Evolutionary conservation across 768 basidiomycete genomes (phyloP), one percentile per base, ranked within the genome.

Genomic region (Boletus barrowsii): DNA sequence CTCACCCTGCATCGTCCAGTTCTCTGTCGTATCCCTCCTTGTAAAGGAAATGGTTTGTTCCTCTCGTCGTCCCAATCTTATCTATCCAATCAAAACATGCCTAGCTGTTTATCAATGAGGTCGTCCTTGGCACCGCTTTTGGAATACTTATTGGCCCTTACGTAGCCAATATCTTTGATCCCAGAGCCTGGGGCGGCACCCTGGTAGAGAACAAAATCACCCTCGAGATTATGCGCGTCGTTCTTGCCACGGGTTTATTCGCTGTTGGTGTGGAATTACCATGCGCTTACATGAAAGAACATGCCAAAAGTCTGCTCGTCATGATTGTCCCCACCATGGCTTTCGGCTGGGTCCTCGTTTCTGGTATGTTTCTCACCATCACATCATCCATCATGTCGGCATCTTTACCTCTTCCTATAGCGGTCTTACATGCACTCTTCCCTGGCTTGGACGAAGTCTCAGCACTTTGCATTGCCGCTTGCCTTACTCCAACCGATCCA

Each of bases 201-300:
- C 62, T 70, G 13, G 63, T 70, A 14, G 63, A 75, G 35, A 72
- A 71, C 36, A 77, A 81, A 63, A 82, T 99, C 54, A 98, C 95
- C 1, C 79, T 92, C 18, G 94, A 96, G 70, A 73, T 96, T 17
- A 94, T 87, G 74, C 80, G 94, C 10, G 72, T 97, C 33, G 89
- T 97, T 47, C 88, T 99, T 42, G 95, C 88, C 4, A 87, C 90
- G 2, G 91, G 93, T 26, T 82, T 98, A 2, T 99, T 99, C 63
- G 90, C 95, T 8, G 92, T 98, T 32, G 96, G 96, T 3, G 92
- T 96, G 24, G 95, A 99, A 68, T 76, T 98, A 33, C 95, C 96
- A 0, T 76, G 82, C 52, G 81, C 84, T 1, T 98, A 98, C 74
- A 83, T 98, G 79, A 76, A 76, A 24, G 79, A 85, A 29, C 92